Base-by-base conservation (phyloP, 2,329 filamentous ascomycete species). In the Dactylellina cionopaga region DNA sequence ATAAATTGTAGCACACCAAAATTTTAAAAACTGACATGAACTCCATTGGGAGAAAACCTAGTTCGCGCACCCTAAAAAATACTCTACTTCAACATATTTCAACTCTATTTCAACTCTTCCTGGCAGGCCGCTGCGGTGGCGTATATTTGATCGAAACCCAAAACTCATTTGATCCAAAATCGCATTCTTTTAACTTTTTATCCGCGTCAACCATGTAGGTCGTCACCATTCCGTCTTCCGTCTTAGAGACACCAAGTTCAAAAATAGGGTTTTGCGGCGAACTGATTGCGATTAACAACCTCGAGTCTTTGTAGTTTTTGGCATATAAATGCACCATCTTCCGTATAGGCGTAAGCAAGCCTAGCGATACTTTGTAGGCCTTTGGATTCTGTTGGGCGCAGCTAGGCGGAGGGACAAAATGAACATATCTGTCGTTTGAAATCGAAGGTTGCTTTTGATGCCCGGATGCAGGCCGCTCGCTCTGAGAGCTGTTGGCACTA, bases 131-230 rank as follows among this genome's bases (percentile, higher is more conserved):
- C 31, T 31, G 29, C 4, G 29, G 19, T 13, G 31, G 22, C 2
- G 25, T 9, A 37, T 54, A 63, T 7, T n/a, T 4, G 11, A 71
- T 51, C 9, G 66, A 71, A 27, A 72, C 22, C 68, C 68, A 72
- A 43, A 72, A 60, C 6, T 64, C 59, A 3, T 13, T 29, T 7
- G 33, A 3, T 25, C 31, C 52, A 47, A 72, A 41, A 9, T 55
- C 19, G 17, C 27, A 55, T 1, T 72, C 68, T n/a, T 41, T 51
- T 3, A 72, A 31, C 13, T 37, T 65, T 13, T 13, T 13, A 1
- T 72, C 68, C 2, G 31, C 39, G 1, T 59, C 44, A 13, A 72
- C n/a, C 5, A 39, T n/a, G 24, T 43, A 25, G 5, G 10, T 31
- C 5, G 17, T 54, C 13, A 29, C 29, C 4, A 31, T 27, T 3